A percentile compares a stretch with the other conserved stretches of the same genome.
phyloP scores from a whole-genome alignment of 495 filamentous ascomycete species.

The Talaromyces trachyspermus region DNA sequence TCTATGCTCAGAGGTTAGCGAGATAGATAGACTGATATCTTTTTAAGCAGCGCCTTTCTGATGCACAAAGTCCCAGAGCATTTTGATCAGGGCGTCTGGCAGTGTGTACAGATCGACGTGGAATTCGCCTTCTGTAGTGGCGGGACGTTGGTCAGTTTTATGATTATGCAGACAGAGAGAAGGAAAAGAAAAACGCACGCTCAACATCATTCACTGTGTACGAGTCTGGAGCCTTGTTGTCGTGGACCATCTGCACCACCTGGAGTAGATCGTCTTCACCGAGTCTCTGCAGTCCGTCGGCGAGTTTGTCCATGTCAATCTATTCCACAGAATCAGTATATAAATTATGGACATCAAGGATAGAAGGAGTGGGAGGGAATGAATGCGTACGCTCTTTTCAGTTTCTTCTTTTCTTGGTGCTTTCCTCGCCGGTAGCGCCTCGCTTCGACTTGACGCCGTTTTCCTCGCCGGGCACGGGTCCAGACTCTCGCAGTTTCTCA shows the following conservation, averaged over 20 bases:
- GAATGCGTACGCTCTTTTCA: constrained; percentile 54
- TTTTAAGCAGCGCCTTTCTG: constrained; percentile 36
- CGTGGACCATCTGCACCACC: constrained; percentile 96
- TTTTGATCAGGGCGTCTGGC: constrained; percentile 69
- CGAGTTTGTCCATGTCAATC: constrained; percentile 94
- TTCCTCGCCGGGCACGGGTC: constrained; percentile 71
- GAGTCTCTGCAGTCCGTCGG: constrained; percentile 80
- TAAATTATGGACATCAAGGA: constrained; percentile 8
- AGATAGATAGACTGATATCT: too few relatives aligned
- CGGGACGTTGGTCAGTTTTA: too few relatives aligned
- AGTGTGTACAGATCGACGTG: constrained; percentile 96
- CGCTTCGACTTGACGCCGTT: constrained; percentile 51
- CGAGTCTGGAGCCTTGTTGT: constrained; percentile 84
- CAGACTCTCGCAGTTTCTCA: constrained; percentile 66
- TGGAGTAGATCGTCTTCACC: constrained; percentile 84
- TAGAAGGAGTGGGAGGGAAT: not conserved
- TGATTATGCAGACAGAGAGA: too few relatives aligned
- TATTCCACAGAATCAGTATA: constrained; percentile 7
- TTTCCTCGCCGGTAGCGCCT: constrained; percentile 44
- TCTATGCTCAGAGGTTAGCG: too few relatives aligned
- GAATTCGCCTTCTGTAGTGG: constrained; percentile 78
- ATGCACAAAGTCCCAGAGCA: constrained; percentile 83
- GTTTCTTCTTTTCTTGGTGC: constrained; percentile 69
- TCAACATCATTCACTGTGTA: constrained; percentile 98
- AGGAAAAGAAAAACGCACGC: constrained; percentile 46